These are phyloP conservation scores for Lentinus brumalis DNA, from an alignment of 768 basidiomycete species.

Conservation along the genomic window DNA sequence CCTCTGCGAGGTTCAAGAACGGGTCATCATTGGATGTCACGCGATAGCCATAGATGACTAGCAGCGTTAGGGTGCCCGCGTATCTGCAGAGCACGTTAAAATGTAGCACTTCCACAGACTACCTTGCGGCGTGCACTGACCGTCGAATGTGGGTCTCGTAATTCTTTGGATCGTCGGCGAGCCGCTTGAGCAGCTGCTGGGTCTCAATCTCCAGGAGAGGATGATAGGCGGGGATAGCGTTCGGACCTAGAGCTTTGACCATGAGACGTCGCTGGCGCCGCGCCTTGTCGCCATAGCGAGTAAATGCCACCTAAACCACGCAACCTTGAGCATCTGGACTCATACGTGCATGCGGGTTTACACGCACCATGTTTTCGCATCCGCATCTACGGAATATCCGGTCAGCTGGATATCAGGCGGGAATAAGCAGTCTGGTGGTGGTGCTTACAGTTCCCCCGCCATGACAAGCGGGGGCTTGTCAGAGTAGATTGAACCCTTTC, in stretches of 20 bases:
- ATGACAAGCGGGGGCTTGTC: constrained; percentile 73
- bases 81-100: constrained; percentile 36
- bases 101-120: neutral
- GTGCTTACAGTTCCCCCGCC: constrained; percentile 67
- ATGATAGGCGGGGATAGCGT: constrained; percentile 55
- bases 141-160: constrained; percentile 40
- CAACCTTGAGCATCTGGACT: too few relatives aligned
- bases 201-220: constrained; percentile 60
- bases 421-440: too few relatives aligned
- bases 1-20: constrained; percentile 44
- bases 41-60: constrained; percentile 65
- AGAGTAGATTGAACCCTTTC: constrained; percentile 69
- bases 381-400: constrained; percentile 43
- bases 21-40: constrained; percentile 41
- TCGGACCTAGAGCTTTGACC: constrained; percentile 58
- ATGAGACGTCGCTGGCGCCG: constrained; percentile 68
- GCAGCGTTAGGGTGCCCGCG: constrained; percentile 55
- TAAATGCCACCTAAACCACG: constrained; percentile 56
- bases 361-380: constrained; percentile 63
- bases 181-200: constrained; percentile 53
- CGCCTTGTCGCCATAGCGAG: constrained; percentile 60
- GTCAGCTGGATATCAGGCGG: neutral
- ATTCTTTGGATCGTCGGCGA: constrained; percentile 45
- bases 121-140: constrained; percentile 18
- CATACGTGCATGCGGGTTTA: neutral